Evolutionary conservation across 1,284 basidiomycete species (phyloP).

Genomic region (Rhodotorula sp.): DNA sequence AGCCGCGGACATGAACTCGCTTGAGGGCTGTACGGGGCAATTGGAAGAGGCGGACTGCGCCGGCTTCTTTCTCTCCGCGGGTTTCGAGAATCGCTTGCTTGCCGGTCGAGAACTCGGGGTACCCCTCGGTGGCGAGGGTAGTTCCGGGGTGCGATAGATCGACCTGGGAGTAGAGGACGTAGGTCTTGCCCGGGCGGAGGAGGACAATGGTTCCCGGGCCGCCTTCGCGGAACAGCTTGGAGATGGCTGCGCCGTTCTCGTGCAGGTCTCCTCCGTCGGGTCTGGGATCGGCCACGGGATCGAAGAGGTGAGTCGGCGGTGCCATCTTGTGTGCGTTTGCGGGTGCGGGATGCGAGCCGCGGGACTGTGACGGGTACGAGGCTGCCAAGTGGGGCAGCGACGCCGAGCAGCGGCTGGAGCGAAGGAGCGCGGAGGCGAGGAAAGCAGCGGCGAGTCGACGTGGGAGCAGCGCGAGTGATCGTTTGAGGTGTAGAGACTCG

Average conservation of each 20-base stretch:
- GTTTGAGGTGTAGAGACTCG: neutral
- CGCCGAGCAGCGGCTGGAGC: too few relatives aligned
- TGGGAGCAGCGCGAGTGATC: neutral
- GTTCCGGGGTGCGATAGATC: slow-evolving; percentile 31
- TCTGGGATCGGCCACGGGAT: slow-evolving; percentile 12
- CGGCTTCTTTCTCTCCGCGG: slow-evolving; percentile 38
- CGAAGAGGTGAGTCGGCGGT: slow-evolving; percentile 29
- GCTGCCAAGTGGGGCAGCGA: neutral
- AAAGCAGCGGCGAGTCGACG: neutral
- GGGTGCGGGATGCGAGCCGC: neutral
- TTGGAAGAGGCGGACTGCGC: slow-evolving; percentile 40
- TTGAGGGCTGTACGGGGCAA: slow-evolving; percentile 27
- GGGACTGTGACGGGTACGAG: neutral
- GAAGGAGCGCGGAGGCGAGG: neutral
- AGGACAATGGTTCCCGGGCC: slow-evolving; percentile 41
- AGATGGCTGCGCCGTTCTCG: slow-evolving; percentile 32
- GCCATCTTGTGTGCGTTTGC: neutral
- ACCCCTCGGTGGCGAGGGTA: slow-evolving; percentile 43
- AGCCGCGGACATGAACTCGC: slow-evolving; percentile 37
- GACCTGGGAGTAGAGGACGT: slow-evolving; percentile 37
- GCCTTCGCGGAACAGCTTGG: slow-evolving; percentile 35
- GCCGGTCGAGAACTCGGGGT: slow-evolving; percentile 39
- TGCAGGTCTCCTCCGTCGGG: slow-evolving; percentile 16
- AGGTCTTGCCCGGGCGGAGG: slow-evolving; percentile 25
- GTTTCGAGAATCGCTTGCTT: slow-evolving; percentile 41